Conservation (phyloP, 2,329 filamentous ascomycete species). For the Erysiphe pulchra region DNA sequence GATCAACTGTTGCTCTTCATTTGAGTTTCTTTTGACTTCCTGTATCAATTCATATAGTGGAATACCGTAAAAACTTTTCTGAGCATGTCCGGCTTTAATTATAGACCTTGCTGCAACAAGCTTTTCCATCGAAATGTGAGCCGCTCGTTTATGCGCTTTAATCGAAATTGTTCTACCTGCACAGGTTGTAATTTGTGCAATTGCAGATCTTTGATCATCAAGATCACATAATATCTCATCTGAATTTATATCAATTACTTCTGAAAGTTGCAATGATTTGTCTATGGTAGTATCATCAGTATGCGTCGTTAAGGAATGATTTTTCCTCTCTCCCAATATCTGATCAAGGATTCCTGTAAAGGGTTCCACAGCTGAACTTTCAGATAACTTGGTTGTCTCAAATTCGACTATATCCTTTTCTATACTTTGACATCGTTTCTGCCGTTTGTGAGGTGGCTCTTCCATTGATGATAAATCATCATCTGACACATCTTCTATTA, state of each 20-base stretch:
- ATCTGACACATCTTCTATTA: slow-evolving; percentile 19
- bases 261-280: neutral
- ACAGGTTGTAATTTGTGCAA: slow-evolving; percentile 10
- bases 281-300: neutral
- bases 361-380: neutral
- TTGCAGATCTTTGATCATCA: slow-evolving; percentile 3
- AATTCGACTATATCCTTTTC: neutral
- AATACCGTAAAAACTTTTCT: slow-evolving; percentile 69
- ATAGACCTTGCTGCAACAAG: slow-evolving; percentile 42
- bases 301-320: neutral
- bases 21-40: slow-evolving; percentile 29
- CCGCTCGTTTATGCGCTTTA: slow-evolving; percentile 23
- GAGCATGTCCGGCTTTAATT: slow-evolving; percentile 40
- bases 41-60: slow-evolving; percentile 69
- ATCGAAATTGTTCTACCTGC: slow-evolving; percentile 29
- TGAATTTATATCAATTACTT: neutral
- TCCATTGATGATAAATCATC: slow-evolving; percentile 11
- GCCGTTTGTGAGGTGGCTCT: slow-evolving; percentile 18
- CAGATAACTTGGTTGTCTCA: neutral
- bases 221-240: slow-evolving; percentile 1
- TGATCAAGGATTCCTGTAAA: slow-evolving; percentile 1
- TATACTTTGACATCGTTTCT: slow-evolving; percentile 13
- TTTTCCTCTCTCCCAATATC: slow-evolving; percentile 2
- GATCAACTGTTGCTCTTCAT: slow-evolving; percentile 14
- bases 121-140: slow-evolving; percentile 31